A percentile compares a stretch with the other conserved stretches of the same genome.
Conservation (phyloP, 495 filamentous ascomycete species). For the Tetracladium setigerum region DNA sequence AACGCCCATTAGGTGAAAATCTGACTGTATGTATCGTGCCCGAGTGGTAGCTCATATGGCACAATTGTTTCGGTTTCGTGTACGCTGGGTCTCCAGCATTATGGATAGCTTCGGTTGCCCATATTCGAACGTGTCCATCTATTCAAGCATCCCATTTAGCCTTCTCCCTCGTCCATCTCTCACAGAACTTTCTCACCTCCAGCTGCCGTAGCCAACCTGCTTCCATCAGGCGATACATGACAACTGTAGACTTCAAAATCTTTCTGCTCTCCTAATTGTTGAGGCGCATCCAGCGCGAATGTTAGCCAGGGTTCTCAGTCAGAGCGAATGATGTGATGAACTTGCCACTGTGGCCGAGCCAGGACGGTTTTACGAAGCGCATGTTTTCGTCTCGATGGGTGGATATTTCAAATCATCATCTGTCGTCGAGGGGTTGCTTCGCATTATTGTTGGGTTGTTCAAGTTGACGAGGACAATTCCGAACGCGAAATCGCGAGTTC, state of each 20-base stretch:
- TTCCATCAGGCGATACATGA: constrained; percentile 91
- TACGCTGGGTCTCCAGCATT: constrained; percentile 62
- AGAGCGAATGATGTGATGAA: constrained; percentile 2
- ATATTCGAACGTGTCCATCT: constrained; percentile 96
- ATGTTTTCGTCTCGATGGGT: constrained; percentile 36
- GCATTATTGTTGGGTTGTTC: constrained; percentile 18
- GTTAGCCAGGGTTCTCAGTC: constrained; percentile 4
- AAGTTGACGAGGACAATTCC: too few relatives aligned
- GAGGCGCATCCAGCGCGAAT: constrained; percentile 6
- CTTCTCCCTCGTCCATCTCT: neutral
- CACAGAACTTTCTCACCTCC: constrained; percentile 55
- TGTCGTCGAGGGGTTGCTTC: too few relatives aligned
- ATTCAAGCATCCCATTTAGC: constrained; percentile 15
- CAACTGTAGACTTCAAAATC: constrained; percentile 97
- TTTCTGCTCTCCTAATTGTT: constrained; percentile 72
- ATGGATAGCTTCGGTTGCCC: constrained; percentile 91
- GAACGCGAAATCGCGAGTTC: too few relatives aligned
- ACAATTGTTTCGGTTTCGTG: constrained; percentile 82
- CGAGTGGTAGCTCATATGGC: constrained; percentile 95
- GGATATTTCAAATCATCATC: too few relatives aligned
- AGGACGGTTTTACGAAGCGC: constrained; percentile 89
- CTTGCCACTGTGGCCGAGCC: constrained; percentile 86
- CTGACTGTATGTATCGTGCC: constrained; percentile 95
- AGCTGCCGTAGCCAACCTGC: constrained; percentile 82
- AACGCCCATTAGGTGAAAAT: constrained; percentile 88